phyloP scores from a whole-genome alignment of 1,284 basidiomycete genomes.

The Peniophora sp. region DNA sequence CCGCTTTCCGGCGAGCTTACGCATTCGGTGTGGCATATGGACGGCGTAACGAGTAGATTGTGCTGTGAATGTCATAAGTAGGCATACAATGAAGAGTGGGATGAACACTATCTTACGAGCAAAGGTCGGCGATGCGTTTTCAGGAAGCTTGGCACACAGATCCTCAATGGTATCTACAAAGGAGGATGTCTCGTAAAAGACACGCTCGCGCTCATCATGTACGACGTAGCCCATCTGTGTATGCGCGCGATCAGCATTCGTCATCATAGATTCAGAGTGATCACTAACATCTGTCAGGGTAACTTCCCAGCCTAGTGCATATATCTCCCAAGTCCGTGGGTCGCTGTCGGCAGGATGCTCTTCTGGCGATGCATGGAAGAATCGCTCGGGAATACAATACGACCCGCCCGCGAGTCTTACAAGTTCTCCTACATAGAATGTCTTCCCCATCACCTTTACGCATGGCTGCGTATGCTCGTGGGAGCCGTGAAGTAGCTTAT shows the following conservation, averaged over 20 bases:
- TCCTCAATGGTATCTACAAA: not conserved
- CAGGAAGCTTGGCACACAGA: not conserved
- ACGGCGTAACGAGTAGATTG: conserved; percentile 5
- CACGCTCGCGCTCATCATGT: not conserved
- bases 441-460: not conserved
- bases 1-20: conserved; percentile 9
- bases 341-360: not conserved
- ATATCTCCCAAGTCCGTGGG: not conserved
- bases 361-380: conserved; percentile 11
- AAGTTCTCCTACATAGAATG: conserved; percentile 16
- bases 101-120: not conserved
- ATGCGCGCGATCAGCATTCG: not conserved
- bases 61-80: conserved; percentile 6
- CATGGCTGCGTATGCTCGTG: not conserved
- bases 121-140: not conserved
- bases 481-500: not conserved
- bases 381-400: conserved; percentile 13
- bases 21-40: conserved; percentile 16
- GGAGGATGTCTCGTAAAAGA: not conserved
- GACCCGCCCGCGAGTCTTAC: conserved; percentile 4
- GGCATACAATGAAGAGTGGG: not conserved
- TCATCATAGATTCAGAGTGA: not conserved
- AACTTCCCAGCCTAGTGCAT: not conserved
- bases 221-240: not conserved
- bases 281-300: not conserved